phyloP scores from a whole-genome alignment of 2,329 filamentous ascomycete genomes.

The Aspergillus sp. region DNA sequence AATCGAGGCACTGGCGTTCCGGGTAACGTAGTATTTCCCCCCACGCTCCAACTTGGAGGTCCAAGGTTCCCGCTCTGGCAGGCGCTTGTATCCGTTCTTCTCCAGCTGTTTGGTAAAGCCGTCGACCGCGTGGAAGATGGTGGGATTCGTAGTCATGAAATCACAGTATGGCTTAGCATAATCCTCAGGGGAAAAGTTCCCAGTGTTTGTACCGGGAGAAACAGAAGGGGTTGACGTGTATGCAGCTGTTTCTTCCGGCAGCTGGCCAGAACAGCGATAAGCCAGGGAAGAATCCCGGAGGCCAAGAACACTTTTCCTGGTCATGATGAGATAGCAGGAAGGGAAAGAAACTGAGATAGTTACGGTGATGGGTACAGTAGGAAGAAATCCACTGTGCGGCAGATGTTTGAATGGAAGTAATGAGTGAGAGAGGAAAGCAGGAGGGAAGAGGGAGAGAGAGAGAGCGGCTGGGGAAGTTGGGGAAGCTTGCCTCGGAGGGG shows the following conservation, averaged over 20 bases:
- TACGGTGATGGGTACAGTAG: neutral
- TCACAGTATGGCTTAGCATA: conserved; percentile 83
- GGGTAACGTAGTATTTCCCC: conserved; percentile 84
- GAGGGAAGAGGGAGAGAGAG: conserved; percentile 2
- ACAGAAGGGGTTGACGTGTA: conserved; percentile 12
- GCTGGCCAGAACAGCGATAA: conserved; percentile 28
- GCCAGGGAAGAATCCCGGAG: conserved; percentile 31
- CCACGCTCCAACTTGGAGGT: conserved; percentile 67
- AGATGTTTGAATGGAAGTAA: neutral
- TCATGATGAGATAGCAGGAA: conserved; percentile 24
- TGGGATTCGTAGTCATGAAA: conserved; percentile 87
- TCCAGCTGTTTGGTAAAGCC: conserved; percentile 73
- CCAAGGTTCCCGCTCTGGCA: conserved; percentile 79
- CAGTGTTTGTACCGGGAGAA: conserved; percentile 13
- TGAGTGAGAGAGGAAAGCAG: conserved; percentile 2
- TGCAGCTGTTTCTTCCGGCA: conserved; percentile 23
- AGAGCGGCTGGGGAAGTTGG: conserved; percentile 2
- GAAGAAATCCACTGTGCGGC: neutral
- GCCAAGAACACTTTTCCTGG: conserved; percentile 28
- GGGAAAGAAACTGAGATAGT: neutral
- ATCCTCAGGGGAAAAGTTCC: conserved; percentile 47
- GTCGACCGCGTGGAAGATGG: conserved; percentile 85
- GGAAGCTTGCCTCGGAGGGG: neutral
- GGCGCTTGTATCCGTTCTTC: conserved; percentile 70
- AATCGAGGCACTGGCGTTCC: conserved; percentile 82